Conservation (phyloP, 306 rosid genomes). For the Trichosanthes truncata region DNA sequence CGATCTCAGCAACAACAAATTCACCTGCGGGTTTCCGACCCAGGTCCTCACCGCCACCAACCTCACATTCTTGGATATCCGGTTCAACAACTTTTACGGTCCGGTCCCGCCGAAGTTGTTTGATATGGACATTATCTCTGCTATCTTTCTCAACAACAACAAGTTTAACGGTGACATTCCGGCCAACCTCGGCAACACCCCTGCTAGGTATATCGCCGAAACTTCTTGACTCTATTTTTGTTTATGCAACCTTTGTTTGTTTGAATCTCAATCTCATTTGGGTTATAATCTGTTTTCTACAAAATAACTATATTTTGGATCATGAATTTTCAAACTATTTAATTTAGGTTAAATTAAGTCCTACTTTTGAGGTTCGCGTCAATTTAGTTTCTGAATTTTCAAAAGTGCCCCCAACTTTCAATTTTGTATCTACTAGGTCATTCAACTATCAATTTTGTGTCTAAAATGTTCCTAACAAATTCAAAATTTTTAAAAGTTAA, state of each 20-base stretch:
- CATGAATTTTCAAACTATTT: too few species aligned
- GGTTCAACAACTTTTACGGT: slow-evolving; percentile 31
- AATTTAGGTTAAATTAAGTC: too few species aligned
- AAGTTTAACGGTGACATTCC: slow-evolving; percentile 24
- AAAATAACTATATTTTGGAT: too few species aligned
- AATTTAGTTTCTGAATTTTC: too few species aligned
- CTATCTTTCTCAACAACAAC: slow-evolving; percentile 58
- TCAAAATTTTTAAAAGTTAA: too few species aligned
- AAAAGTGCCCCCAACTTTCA: too few species aligned
- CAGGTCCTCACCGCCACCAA: slow-evolving; percentile 11
- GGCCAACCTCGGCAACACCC: slow-evolving; percentile 38
- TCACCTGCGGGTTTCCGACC: slow-evolving; percentile 21
- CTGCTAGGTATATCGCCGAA: slow-evolving; percentile 17
- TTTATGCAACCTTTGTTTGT: background rate
- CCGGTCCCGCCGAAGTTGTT: slow-evolving; percentile 26
- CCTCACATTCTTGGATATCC: slow-evolving; percentile 51
- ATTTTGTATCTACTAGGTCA: too few species aligned
- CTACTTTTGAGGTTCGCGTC: too few species aligned
- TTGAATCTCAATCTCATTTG: too few species aligned
- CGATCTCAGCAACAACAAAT: slow-evolving; percentile 64
- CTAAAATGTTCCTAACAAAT: too few species aligned
- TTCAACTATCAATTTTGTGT: too few species aligned
- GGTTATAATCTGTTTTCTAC: too few species aligned
- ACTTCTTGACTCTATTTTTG: background rate
- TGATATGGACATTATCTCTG: slow-evolving; percentile 21